Evolutionary conservation across 2,329 filamentous ascomycete genomes (phyloP).

Genomic region (Clonostachys chloroleuca): DNA sequence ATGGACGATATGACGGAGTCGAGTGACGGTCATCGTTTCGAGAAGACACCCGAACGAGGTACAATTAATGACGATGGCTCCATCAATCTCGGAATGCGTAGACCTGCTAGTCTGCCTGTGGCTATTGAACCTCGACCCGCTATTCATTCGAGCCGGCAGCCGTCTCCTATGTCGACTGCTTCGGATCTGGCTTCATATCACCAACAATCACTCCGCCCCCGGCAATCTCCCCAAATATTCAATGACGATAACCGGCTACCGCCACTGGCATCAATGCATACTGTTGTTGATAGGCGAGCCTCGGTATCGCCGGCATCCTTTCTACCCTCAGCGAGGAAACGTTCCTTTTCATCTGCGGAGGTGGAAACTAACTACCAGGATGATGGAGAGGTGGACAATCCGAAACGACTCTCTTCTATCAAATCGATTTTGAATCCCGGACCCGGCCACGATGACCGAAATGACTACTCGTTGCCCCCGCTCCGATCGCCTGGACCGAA

Average conservation of each 20-base stretch:
- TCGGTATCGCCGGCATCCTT: constrained; percentile 59
- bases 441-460: constrained; percentile 21
- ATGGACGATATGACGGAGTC: constrained; percentile 44
- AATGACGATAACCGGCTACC: constrained; percentile 55
- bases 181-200: constrained; percentile 48
- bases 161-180: constrained; percentile 34
- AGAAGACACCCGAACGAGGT: constrained; percentile 42
- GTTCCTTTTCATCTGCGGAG: constrained; percentile 61
- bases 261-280: constrained; percentile 43
- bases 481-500: constrained; percentile 37
- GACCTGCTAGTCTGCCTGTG: constrained; percentile 37
- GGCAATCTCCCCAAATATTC: constrained; percentile 31
- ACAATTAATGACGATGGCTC: constrained; percentile 61
- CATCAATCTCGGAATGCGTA: constrained; percentile 55
- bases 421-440: constrained; percentile 68
- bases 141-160: constrained; percentile 32
- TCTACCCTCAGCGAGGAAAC: constrained; percentile 56
- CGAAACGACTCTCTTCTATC: constrained; percentile 68
- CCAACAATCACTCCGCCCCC: constrained; percentile 32
- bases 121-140: constrained; percentile 42
- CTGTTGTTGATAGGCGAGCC: constrained; percentile 43
- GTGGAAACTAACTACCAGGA: constrained; percentile 34
- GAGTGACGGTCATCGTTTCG: constrained; percentile 28
- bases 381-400: constrained; percentile 37
- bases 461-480: constrained; percentile 33